These are phyloP conservation scores for Claviceps cyperi DNA, from an alignment of 2,329 filamentous ascomycete species.

Conservation along the genomic window DNA sequence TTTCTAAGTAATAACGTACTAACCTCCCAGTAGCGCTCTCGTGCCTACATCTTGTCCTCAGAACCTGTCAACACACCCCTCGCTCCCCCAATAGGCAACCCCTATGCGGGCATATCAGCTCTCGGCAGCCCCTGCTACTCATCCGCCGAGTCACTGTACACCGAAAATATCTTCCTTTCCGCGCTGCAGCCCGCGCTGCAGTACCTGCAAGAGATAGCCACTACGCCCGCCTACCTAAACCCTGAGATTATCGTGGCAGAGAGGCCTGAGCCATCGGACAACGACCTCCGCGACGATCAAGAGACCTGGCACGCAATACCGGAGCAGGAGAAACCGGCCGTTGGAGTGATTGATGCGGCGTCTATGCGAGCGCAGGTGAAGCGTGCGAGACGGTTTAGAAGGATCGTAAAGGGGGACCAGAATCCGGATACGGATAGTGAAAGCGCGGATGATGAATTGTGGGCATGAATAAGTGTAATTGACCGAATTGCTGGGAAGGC, in stretches of 20 bases:
- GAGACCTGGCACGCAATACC: conserved; percentile 17
- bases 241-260: conserved; percentile 19
- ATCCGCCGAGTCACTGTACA: conserved; percentile 43
- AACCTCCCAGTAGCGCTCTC: conserved; percentile 30
- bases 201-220: conserved; percentile 46
- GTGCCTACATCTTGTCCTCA: conserved; percentile 44
- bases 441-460: not conserved
- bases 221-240: conserved; percentile 24
- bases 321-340: conserved; percentile 16
- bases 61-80: conserved; percentile 38
- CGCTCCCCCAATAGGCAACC: conserved; percentile 35
- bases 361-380: conserved; percentile 13
- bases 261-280: conserved; percentile 2
- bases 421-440: not conserved
- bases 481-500: too few relatives aligned
- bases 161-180: conserved; percentile 47
- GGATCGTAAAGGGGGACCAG: conserved; percentile 11
- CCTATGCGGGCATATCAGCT: conserved; percentile 23
- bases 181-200: conserved; percentile 38
- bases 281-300: conserved; percentile 11
- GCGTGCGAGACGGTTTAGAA: conserved; percentile 13
- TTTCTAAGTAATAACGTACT: not conserved
- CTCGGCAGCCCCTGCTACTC: conserved; percentile 55
- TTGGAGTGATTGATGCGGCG: conserved; percentile 10
- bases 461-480: not conserved